Base-by-base conservation (phyloP, 2,329 filamentous ascomycete species). In the Fusarium incarnatum region DNA sequence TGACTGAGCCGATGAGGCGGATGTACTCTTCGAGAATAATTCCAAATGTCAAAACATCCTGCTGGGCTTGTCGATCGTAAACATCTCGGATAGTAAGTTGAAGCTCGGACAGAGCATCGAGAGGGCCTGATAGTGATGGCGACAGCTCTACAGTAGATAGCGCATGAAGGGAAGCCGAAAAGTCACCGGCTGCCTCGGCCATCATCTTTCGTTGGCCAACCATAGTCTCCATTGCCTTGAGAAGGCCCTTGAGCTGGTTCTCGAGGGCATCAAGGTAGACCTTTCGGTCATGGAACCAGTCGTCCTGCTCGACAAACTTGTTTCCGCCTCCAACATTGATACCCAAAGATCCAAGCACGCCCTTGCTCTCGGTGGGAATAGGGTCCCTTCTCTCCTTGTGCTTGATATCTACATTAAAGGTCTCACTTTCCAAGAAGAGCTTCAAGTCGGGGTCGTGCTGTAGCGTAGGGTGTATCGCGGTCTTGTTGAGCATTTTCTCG, bases 11-110 rank as follows among this genome's bases (percentile, higher is more conserved):
- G 74, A 99, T 98, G 45, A 99, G 83, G 8, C 96, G 93, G 73
- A 99, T 97, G 81, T 99, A 99, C 81, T 99, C 96, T 71, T 99
- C 96, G 68, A 99, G 94, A 45, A 97, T 97, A 77, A 98, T 98
- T 40, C 96, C 96, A 70, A 99, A 90, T 0, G 96, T 99, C 54
- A 99, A 86, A 32, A 98, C 91, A 77, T 99, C 96, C 79, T 99
- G 96, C 81, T 98, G 94, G 13, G 96, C 96, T 81, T 99, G 96
- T 23, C 96, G 92, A 74, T 98, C 94, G 78, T 99, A 98, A 2
- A 99, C 89, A 76, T 99, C 96, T 63, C 92, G 90, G 72, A 99
- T 97, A 40, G 95, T 94, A 65, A 97, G 86, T 80, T 99, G 96
- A 4, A 99, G 87, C 74, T 98, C 94, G 4, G 95, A 97, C 12